These are phyloP conservation scores for Uronychia setigera DNA, from an alignment of 73 alveolate genomes.

Conservation along the genomic window DNA sequence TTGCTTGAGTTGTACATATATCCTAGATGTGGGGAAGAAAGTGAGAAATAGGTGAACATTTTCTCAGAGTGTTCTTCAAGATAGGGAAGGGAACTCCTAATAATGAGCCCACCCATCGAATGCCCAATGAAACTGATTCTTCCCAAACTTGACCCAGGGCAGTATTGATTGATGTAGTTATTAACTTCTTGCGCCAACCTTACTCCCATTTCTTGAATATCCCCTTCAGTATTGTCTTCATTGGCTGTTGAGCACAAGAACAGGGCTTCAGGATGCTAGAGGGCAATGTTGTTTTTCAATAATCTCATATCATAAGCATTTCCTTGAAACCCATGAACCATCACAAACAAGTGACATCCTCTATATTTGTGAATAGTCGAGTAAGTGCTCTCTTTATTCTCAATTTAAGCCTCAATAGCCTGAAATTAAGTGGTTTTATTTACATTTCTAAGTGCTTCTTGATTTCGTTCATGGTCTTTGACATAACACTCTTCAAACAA, in stretches of 20 bases:
- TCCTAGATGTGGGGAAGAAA: constrained; percentile 99
- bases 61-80: constrained; percentile 90
- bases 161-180: constrained; percentile 86
- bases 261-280: constrained; percentile 93
- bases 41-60: constrained; percentile 92
- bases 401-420: constrained; percentile 20
- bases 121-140: constrained; percentile 94
- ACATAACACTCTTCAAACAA: constrained; percentile 74
- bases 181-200: constrained; percentile 91
- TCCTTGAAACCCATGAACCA: constrained; percentile 99
- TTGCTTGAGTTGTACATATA: constrained; percentile 87
- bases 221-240: constrained; percentile 97
- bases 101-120: constrained; percentile 96
- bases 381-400: constrained; percentile 46
- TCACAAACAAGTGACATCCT: constrained; percentile 95
- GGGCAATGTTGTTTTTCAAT: constrained; percentile 90
- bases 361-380: not conserved
- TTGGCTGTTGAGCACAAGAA: constrained; percentile 92
- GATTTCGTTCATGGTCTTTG: constrained; percentile 31
- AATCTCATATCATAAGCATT: constrained; percentile 96
- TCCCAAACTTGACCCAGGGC: constrained; percentile 85
- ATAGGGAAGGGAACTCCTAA: constrained; percentile 93
- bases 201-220: constrained; percentile 96
- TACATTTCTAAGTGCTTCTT: constrained; percentile 3
- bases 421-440: not conserved